A percentile compares a stretch with the other conserved stretches of the same genome.
Evolutionary conservation across 1,139 yeast genomes (phyloP).

Genomic region (Candida labiduridarum): DNA sequence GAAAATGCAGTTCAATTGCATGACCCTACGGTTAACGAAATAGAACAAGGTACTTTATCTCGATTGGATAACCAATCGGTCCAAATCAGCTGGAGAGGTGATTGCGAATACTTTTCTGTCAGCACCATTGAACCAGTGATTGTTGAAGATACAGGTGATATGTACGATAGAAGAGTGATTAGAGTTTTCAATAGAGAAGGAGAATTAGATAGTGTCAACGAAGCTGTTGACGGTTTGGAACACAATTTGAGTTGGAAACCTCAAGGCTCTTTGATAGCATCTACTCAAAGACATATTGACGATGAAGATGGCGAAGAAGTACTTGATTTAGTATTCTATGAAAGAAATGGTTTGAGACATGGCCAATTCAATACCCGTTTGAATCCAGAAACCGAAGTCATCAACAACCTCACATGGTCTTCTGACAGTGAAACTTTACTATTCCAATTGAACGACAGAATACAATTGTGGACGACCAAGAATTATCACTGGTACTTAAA

Average conservation of each 20-base stretch:
- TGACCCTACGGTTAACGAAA: slow-evolving; percentile 89
- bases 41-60: slow-evolving; percentile 69
- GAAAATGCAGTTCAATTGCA: slow-evolving; percentile 54
- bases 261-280: slow-evolving; percentile 84
- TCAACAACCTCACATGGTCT: slow-evolving; percentile 76
- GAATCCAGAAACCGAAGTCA: slow-evolving; percentile 44
- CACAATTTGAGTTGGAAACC: slow-evolving; percentile 84
- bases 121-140: slow-evolving; percentile 58
- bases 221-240: slow-evolving; percentile 85
- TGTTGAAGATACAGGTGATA: slow-evolving; percentile 42
- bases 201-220: slow-evolving; percentile 78
- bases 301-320: slow-evolving; percentile 50
- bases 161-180: slow-evolving; percentile 67
- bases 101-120: slow-evolving; percentile 80
- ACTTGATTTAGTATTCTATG: slow-evolving; percentile 75
- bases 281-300: slow-evolving; percentile 64
- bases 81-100: slow-evolving; percentile 90
- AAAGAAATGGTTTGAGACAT: slow-evolving; percentile 89
- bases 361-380: slow-evolving; percentile 80
- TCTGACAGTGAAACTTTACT: slow-evolving; percentile 79
- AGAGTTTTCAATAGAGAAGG: slow-evolving; percentile 85
- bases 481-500: slow-evolving; percentile 96
- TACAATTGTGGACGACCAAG: slow-evolving; percentile 88
- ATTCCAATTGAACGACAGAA: slow-evolving; percentile 56
- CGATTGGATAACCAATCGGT: slow-evolving; percentile 48